Evolutionary conservation across 2,329 filamentous ascomycete genomes (phyloP).

Genomic region (Clarireedia sp.): DNA sequence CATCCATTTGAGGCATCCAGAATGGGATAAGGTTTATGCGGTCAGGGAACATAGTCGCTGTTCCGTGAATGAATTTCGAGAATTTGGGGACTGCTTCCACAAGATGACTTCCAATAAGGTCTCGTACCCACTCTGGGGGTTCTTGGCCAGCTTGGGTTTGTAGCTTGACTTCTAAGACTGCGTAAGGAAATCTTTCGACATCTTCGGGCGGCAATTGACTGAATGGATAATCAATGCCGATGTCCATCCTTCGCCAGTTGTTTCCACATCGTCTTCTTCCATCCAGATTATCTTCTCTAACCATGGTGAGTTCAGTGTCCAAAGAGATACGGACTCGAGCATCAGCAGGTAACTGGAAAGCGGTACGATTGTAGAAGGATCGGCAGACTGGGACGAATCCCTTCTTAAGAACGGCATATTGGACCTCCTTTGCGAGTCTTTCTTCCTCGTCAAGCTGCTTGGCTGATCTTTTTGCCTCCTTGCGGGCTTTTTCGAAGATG

Average conservation of each 20-base stretch:
- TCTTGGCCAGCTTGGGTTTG: conserved; percentile 95
- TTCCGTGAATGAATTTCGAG: conserved; percentile 97
- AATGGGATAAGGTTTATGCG: conserved; percentile 87
- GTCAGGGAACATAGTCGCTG: conserved; percentile 75
- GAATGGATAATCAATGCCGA: conserved; percentile 94
- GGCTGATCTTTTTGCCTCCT: conserved; percentile 87
- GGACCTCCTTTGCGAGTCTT: conserved; percentile 81
- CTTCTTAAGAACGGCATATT: conserved; percentile 85
- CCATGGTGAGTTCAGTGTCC: conserved; percentile 92
- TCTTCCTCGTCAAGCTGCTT: conserved; percentile 89
- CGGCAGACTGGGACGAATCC: conserved; percentile 83
- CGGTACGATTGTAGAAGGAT: conserved; percentile 96
- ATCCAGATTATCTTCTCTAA: conserved; percentile 90
- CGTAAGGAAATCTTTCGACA: conserved; percentile 88
- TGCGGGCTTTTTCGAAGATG: conserved; percentile 93
- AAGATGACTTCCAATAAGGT: conserved; percentile 85
- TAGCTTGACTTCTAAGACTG: conserved; percentile 92
- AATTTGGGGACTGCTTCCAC: conserved; percentile 99
- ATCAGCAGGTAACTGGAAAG: conserved; percentile 94
- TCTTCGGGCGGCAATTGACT: conserved; percentile 78
- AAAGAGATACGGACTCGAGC: conserved; percentile 93
- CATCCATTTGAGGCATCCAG: conserved; percentile 98
- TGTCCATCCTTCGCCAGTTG: conserved; percentile 96
- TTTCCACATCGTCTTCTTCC: conserved; percentile 67
- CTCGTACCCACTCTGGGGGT: conserved; percentile 91